A percentile compares a stretch with the other conserved stretches of the same genome.
Evolutionary conservation across 106 monocot species (phyloP).

Genomic region (Acorus gramineus): DNA sequence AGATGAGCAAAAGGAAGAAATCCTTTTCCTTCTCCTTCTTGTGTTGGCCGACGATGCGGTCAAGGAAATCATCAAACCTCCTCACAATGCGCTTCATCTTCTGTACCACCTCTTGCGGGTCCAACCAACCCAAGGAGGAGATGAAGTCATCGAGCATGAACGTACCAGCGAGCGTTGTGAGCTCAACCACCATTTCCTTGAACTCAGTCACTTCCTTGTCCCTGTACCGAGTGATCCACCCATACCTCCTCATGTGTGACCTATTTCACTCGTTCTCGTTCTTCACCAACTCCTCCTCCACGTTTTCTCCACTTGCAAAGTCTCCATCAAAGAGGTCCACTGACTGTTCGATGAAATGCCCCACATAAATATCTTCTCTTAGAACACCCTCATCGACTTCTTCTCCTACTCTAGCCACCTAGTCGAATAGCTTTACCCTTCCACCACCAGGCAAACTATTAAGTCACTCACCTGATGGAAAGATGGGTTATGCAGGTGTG

Average conservation of each 20-base stretch:
- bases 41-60: conserved; percentile 26
- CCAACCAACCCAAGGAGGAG: conserved; percentile 28
- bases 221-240: conserved; percentile 19
- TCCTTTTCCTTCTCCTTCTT: not conserved
- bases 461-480: too few species aligned
- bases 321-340: too few species aligned
- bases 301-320: not conserved
- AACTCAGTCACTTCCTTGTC: conserved; percentile 20
- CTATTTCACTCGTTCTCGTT: conserved; percentile 21
- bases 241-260: conserved; percentile 26
- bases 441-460: too few species aligned
- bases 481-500: too few species aligned
- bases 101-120: conserved; percentile 29
- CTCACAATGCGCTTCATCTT: conserved; percentile 41
- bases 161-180: conserved; percentile 40
- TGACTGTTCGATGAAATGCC: too few species aligned
- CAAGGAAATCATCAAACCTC: conserved; percentile 23
- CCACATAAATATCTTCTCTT: too few species aligned
- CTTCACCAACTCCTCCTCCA: conserved; percentile 8
- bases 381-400: too few species aligned
- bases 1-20: conserved; percentile 4
- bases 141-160: conserved; percentile 42
- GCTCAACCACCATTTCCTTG: conserved; percentile 41
- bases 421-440: too few species aligned
- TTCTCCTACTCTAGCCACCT: too few species aligned